Evolutionary conservation across 78 protist genomes (phyloP), one percentile per base, ranked within the genome.

Genomic region (Tieghemostelium lacteum): DNA sequence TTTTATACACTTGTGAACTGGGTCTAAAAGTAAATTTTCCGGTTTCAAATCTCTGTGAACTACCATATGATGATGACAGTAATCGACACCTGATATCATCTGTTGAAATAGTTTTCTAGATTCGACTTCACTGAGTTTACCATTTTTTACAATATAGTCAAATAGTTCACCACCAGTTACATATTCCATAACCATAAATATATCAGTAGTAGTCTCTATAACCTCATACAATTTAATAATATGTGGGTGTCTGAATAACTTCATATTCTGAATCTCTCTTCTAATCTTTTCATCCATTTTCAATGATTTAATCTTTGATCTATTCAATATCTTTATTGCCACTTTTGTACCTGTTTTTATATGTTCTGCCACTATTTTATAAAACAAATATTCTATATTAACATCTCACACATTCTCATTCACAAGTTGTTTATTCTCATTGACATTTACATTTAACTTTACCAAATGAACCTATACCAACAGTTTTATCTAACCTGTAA

Each of bases 151-250:
- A 26, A 99, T 99, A 89, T 97, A 98, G n/a, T 98, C 99, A 73
- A 98, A 99, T 22, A 99, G 92, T 55, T 99, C 99, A 0, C 99
- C 99, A n/a, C 99, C 98, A 2, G 97, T 45, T 0, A 97, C 99
- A 42, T 93, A 97, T 62, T 97, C 99, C 97, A 97, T 96, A 22
- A 97, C 87, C 98, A 98, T 91, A 83, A 95, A 99, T 14, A 98
- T 99, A 80, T 97, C 98, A 2, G 97, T 94, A 0, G 96, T 92
- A 8, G 99, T 98, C 26, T 94, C 96, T 31, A 99, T 98, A 40
- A 99, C 99, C 29, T 99, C 99, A 37, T 96, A 98, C 66, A 99
- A 95, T 19, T 97, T 92, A 75, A 98, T 96, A 70, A 99, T 97
- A 96, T 99, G 99, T 20, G 99, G 99, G 62, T 99, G 99, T 7